phyloP scores from a whole-genome alignment of 176 grass and related monocot genomes.

The Areca catechu region DNA sequence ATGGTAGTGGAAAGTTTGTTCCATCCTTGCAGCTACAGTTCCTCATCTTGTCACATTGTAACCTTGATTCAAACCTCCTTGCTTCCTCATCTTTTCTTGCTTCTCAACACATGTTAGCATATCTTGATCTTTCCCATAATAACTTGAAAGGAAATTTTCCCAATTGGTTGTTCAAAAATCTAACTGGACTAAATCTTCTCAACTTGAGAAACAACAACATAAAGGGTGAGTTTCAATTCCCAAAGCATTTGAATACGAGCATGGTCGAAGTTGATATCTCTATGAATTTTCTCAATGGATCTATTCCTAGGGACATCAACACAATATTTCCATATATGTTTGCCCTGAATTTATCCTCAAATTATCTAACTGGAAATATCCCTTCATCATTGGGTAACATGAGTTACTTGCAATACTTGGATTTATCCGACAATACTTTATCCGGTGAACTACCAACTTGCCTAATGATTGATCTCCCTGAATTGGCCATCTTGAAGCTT shows the following conservation, averaged over 20 bases:
- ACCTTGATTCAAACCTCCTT: no score
- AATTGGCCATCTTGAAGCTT: background rate
- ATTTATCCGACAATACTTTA: constrained; percentile 30
- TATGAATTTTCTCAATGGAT: constrained; percentile 2
- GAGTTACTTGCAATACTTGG: background rate
- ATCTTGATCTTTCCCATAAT: constrained; percentile 25
- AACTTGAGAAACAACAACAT: constrained; percentile 22
- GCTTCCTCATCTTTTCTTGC: no score
- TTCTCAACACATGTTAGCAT: constrained; percentile 1
- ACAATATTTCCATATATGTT: constrained; percentile 4
- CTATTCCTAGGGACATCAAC: constrained; percentile 9
- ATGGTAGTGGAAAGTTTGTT: background rate
- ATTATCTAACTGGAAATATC: constrained; percentile 20
- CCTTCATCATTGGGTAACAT: background rate
- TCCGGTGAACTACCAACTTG: constrained; percentile 9
- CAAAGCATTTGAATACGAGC: background rate
- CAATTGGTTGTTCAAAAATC: constrained; percentile 22
- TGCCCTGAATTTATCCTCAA: constrained; percentile 2
- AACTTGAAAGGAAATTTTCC: constrained; percentile 19
- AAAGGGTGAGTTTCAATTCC: constrained; percentile 5
- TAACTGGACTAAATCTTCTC: background rate
- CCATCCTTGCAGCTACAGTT: constrained; percentile 19
- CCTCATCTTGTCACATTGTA: constrained; percentile 8
- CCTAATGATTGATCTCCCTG: background rate
- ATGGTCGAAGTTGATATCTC: background rate